Percentiles rank a stretch among this genome's conserved stretches.
phyloP scores from a whole-genome alignment of 176 grass and related monocot species.

The Aegilops sharonensis region DNA sequence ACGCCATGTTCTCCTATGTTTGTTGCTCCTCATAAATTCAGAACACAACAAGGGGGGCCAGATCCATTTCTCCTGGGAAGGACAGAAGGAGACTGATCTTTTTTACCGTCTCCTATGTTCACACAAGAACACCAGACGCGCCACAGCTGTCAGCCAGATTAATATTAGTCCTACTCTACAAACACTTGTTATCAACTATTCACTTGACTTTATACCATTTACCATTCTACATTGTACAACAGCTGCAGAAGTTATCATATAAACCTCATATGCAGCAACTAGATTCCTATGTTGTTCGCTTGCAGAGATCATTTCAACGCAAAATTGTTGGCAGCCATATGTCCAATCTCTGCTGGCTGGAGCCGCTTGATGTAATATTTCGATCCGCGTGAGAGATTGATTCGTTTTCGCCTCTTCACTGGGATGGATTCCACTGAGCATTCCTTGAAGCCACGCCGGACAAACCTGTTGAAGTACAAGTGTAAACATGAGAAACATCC shows the following conservation, averaged over 20 bases:
- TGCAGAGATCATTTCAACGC: slow-evolving; percentile 26
- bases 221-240: slow-evolving; percentile 33
- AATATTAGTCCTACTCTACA: neutral
- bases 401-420: slow-evolving; percentile 56
- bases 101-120: neutral
- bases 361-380: slow-evolving; percentile 90
- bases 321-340: slow-evolving; percentile 35
- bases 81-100: neutral
- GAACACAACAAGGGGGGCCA: neutral
- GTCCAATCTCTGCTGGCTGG: slow-evolving; percentile 38
- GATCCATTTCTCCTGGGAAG: neutral
- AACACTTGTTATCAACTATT: neutral
- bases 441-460: slow-evolving; percentile 83
- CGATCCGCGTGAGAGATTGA: slow-evolving; percentile 73
- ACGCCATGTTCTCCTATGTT: neutral
- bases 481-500: neutral
- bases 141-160: neutral
- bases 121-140: neutral
- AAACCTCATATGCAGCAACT: slow-evolving; percentile 10
- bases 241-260: neutral
- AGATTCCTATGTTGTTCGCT: neutral
- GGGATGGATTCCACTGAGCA: slow-evolving; percentile 79
- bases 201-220: slow-evolving; percentile 21
- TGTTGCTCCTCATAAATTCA: neutral
- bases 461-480: slow-evolving; percentile 57